phyloP scores from a whole-genome alignment of 371 early-diverging fungal genomes.

The Actinomortierella wolfii region DNA sequence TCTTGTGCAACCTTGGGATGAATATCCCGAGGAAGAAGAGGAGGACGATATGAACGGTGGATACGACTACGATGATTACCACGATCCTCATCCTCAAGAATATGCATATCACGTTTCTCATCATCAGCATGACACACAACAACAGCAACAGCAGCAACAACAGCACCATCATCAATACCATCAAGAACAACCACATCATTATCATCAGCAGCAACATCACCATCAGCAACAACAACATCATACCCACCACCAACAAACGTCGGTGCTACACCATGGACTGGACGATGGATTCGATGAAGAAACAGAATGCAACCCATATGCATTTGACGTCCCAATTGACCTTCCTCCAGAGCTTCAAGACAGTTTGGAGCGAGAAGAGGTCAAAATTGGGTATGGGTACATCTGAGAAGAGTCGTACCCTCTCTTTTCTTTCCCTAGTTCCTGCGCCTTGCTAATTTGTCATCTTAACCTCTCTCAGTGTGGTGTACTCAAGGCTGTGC shows the following conservation, averaged over 20 bases:
- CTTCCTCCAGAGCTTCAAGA: too few species aligned
- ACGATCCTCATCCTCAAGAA: conserved; percentile 5
- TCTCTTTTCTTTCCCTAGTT: too few species aligned
- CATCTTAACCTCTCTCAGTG: too few species aligned
- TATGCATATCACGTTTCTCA: conserved; percentile 8
- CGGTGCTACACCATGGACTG: not conserved
- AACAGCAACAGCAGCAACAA: not conserved
- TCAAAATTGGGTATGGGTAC: too few species aligned
- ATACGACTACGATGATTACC: conserved; percentile 11
- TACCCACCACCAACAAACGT: not conserved
- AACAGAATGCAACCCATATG: too few species aligned
- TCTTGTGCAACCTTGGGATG: conserved; percentile 24
- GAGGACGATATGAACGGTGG: conserved; percentile 9
- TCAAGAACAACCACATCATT: not conserved
- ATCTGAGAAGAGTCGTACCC: too few species aligned
- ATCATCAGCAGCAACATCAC: not conserved
- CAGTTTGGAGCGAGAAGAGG: too few species aligned
- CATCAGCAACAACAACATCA: not conserved
- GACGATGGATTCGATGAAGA: not conserved
- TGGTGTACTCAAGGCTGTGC: too few species aligned
- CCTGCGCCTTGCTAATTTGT: too few species aligned
- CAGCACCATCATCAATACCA: not conserved
- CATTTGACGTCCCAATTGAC: too few species aligned
- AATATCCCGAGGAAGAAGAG: conserved; percentile 7
- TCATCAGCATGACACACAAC: not conserved